These are phyloP conservation scores for Cercospora citrullina DNA, from an alignment of 2,329 filamentous ascomycete genomes.

Conservation along the genomic window DNA sequence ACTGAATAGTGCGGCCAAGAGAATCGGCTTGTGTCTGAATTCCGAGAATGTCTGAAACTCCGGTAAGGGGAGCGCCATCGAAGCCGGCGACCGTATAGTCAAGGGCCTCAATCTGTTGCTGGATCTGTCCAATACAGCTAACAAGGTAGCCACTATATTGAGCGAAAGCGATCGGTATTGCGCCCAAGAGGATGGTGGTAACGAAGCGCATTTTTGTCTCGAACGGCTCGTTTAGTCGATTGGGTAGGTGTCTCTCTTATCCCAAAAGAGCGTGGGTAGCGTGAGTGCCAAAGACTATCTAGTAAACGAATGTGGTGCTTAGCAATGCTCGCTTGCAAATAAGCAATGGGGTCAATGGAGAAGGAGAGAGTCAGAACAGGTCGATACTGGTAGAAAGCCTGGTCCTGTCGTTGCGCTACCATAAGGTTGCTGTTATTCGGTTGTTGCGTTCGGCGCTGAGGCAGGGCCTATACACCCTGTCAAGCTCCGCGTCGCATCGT, in stretches of 20 bases:
- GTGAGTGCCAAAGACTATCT: neutral
- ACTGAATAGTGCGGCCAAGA: neutral
- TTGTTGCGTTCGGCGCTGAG: neutral
- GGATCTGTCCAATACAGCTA: neutral
- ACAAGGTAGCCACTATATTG: neutral
- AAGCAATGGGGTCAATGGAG: neutral
- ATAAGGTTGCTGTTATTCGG: neutral
- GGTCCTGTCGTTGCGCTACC: neutral
- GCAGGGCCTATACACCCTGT: neutral
- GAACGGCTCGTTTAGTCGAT: neutral
- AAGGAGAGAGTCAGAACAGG: neutral
- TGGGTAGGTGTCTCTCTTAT: neutral
- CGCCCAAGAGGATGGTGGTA: neutral
- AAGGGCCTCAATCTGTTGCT: neutral
- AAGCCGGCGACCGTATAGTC: neutral
- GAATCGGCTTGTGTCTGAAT: neutral
- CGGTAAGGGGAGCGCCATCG: neutral
- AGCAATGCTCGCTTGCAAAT: neutral
- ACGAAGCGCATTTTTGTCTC: neutral
- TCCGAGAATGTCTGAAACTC: neutral
- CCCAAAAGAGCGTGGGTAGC: neutral
- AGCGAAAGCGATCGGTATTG: neutral
- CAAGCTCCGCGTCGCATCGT: neutral
- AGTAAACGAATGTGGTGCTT: neutral
- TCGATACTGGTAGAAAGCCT: neutral